Evolutionary conservation across 192 early-diverging fungal species (phyloP), one percentile per base, ranked within the genome.

Genomic region (Coemansia sp.): DNA sequence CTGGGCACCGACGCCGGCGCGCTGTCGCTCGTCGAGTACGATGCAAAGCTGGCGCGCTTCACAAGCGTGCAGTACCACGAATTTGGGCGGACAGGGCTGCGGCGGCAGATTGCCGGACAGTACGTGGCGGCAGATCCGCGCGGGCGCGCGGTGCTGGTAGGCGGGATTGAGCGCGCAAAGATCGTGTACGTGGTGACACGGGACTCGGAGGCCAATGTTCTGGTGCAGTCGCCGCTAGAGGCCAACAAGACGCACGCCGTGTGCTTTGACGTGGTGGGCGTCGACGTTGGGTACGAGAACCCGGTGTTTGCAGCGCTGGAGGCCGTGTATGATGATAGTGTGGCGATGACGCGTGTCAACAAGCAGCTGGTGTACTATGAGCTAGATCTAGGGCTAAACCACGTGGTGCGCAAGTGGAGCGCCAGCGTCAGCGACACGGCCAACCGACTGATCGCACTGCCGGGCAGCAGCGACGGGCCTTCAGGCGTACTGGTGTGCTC

Each of bases 251-350:
- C 87, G 8, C 78, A 87, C 30, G 88, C 85, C 0, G 57, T 96
- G 21, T 83, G 85, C 44, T 87, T 90, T 48, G 80, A 88, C 58
- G 76, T 88, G 50, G 87, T 90, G 19, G 95, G 88, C 22, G 84
- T 97, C 9, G 97, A 99, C 70, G 95, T 99, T 21, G 97, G 94
- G 0, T 99, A 90, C 58, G 97, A 99, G 55, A 99, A 98, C 67
- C 97, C 97, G 8, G 81, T 95, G 31, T 99, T 99, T 81, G 97
- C 95, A 1, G 86, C 87, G 42, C 64, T 99, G 35, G 97, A 99
- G 65, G 79, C 85, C 1, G 87, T 85, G 66, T 93, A 92, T 59
- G 78, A 80, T 17, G 68, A 80, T 84, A 25, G 28, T 1, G 23
- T 12, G 9, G 14, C 78, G 83, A 8, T 87, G 83, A 6, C 85